A percentile compares a stretch with the other conserved stretches of the same genome.
Evolutionary conservation across 2,329 filamentous ascomycete species (phyloP).

Genomic region (Byssoonygena ceratinophila): DNA sequence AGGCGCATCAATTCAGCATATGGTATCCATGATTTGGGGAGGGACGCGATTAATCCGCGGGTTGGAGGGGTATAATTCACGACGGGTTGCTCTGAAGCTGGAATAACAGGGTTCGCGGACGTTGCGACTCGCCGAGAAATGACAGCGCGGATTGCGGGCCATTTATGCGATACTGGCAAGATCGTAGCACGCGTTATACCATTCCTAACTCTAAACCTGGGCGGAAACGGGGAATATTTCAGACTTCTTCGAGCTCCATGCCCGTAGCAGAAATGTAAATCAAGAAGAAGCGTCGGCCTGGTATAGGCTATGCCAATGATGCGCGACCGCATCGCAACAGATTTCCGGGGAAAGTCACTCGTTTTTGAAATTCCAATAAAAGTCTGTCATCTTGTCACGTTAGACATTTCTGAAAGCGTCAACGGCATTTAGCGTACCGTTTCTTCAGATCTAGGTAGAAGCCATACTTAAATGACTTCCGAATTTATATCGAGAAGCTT

Average conservation of each 20-base stretch:
- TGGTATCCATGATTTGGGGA: conserved; percentile 44
- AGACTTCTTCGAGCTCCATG: not conserved
- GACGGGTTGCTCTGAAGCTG: not conserved
- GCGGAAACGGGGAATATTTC: not conserved
- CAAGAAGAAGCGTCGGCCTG: not conserved
- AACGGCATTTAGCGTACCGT: no score
- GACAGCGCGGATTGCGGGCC: no score
- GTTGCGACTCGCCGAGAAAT: not conserved
- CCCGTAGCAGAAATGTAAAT: not conserved
- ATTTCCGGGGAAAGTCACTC: no score
- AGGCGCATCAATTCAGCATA: conserved; percentile 46
- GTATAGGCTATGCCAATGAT: not conserved
- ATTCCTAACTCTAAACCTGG: not conserved
- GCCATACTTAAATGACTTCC: no score
- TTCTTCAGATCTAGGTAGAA: no score
- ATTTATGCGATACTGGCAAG: not conserved
- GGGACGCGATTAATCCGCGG: conserved; percentile 36
- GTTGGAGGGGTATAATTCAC: conserved; percentile 37
- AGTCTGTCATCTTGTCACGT: no score
- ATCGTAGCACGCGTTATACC: not conserved
- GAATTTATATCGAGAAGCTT: no score
- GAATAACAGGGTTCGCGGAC: not conserved
- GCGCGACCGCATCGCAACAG: not conserved
- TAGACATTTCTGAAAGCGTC: no score
- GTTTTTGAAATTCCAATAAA: no score